Base-by-base conservation (phyloP, 768 basidiomycete species). In the Suillus plorans region DNA sequence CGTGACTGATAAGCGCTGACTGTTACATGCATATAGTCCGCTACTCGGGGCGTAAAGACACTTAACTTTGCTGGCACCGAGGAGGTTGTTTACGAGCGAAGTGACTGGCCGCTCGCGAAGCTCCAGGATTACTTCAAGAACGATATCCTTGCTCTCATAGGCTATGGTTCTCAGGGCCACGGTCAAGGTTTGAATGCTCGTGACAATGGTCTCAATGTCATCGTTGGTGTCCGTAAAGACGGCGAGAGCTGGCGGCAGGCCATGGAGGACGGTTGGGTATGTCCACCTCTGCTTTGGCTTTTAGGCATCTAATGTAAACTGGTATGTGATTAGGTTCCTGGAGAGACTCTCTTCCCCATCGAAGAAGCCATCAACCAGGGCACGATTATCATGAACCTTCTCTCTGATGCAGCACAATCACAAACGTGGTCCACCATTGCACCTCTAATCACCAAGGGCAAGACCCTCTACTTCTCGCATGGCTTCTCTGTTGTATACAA, bases 101-200 rank as follows among this genome's bases (percentile, higher is more conserved):
- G 86, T 71, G 97, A 99, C 86, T 99, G 97, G 97, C 97, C 97
- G 39, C 82, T 97, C 67, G 89, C 94, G 67, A 99, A 94, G 82
- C 89, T 99, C 75, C 97, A 99, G 78, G 95, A 99, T 78, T 99
- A 97, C 86, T 97, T 99, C 87, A 99, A 99, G 82, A 92, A 99
- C 75, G 97, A 99, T 80, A 98, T 96, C 70, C 93, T 99, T 63
- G 97, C 97, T 68, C 89, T 99, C 80, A 99, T 99, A 71, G 97
- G 97, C 66, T 99, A 99, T 76, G 97, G 97, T 67, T 99, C 97
- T 16, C 95, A 97, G 81, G 96, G 97, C 49, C 97, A 99, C 78
- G 97, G 97, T 25, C 97, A 99, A 80, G 96, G 97, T 68, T 82
- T 99, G 78, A 99, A 99, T 76, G 97, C 97, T 63, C 95, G 97